These are phyloP conservation scores for Ampelocalamus luodianensis DNA, from an alignment of 176 grass and related monocot species.

Conservation along the genomic window DNA sequence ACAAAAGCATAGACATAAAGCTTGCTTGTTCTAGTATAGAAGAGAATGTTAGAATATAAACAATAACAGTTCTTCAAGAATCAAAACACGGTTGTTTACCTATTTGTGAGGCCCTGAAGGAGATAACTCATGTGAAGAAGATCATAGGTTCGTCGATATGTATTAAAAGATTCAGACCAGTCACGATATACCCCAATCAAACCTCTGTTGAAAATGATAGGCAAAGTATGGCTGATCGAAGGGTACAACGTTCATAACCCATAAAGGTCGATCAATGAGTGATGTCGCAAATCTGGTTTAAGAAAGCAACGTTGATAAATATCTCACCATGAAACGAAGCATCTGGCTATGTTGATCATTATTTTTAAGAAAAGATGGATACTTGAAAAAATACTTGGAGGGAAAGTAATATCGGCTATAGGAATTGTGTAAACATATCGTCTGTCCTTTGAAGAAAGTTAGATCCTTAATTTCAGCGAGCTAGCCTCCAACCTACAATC, in stretches of 20 bases:
- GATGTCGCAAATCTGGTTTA: slow-evolving; percentile 76
- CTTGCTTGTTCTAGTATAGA: neutral
- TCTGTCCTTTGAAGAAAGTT: slow-evolving; percentile 19
- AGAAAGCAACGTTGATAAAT: slow-evolving; percentile 37
- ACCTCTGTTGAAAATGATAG: slow-evolving; percentile 85
- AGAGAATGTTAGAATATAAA: slow-evolving; percentile 28
- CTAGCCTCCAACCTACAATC: neutral
- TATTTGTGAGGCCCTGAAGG: slow-evolving; percentile 62
- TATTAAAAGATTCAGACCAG: slow-evolving; percentile 95
- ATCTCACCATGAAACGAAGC: slow-evolving; percentile 24
- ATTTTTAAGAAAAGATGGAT: slow-evolving; percentile 14
- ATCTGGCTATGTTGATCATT: neutral
- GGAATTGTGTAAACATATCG: slow-evolving; percentile 22
- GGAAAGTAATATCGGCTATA: neutral
- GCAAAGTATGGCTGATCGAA: slow-evolving; percentile 60
- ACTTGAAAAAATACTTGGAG: neutral
- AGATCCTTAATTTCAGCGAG: slow-evolving; percentile 28
- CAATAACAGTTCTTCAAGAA: slow-evolving; percentile 18
- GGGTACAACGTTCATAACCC: slow-evolving; percentile 95
- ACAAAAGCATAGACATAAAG: slow-evolving; percentile 22
- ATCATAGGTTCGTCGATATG: slow-evolving; percentile 95
- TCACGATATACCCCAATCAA: slow-evolving; percentile 94
- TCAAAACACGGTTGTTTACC: slow-evolving; percentile 48
- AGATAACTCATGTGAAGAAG: slow-evolving; percentile 79
- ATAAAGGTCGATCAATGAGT: slow-evolving; percentile 69